Base-by-base conservation (phyloP, 1,139 yeast species). In the Debaryomycetaceae sp. region DNA sequence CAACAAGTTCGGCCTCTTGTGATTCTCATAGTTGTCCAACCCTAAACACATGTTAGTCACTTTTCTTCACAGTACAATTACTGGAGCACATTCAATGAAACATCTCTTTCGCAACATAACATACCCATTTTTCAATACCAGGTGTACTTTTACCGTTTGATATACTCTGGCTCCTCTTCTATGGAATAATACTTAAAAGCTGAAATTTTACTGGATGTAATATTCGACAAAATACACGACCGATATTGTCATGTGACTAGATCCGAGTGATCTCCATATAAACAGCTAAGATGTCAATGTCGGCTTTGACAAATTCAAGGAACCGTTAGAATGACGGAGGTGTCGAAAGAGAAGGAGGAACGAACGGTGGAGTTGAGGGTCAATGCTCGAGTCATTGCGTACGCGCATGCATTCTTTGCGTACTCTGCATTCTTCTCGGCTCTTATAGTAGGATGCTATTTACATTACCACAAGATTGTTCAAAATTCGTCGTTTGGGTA, bases 401-500 rank as follows among this genome's bases (percentile, higher is more conserved):
- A 78, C 51, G 80, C 87, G 3, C 97, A 90, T 61, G 76, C 91
- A 0, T 50, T 78, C 0, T 83, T 83, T 60, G 93, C 96, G 1
- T 70, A 76, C 14, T 60, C 79, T 22, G 95, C 97, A 1, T 90
- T 90, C 58, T 41, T 85, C 6, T 78, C 83, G 0, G 96, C 97
- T 2, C 72, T 90, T 34, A 63, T 75, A 0, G 81, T 87, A 35
- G 97, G 96, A 5, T 80, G 80, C 52, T 71, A 71, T 47, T 72
- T 90, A 13, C 97, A 90, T 63, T 90, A 83, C 63, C 71, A 85
- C 49, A 91, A 93, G 62, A 93, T 93, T 58, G 97, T 93, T 9
- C 75, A 83, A 56, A 93, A 93, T 62, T 85, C 93, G 39, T 80
- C 81, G 50, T 91, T 74, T 59, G 95, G 96, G 0, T 93, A 88